Percentiles rank a stretch among this genome's conserved stretches.
These are phyloP conservation scores for Phialocephala sp. DNA, from an alignment of 2,329 filamentous ascomycete genomes.

Conservation along the genomic window DNA sequence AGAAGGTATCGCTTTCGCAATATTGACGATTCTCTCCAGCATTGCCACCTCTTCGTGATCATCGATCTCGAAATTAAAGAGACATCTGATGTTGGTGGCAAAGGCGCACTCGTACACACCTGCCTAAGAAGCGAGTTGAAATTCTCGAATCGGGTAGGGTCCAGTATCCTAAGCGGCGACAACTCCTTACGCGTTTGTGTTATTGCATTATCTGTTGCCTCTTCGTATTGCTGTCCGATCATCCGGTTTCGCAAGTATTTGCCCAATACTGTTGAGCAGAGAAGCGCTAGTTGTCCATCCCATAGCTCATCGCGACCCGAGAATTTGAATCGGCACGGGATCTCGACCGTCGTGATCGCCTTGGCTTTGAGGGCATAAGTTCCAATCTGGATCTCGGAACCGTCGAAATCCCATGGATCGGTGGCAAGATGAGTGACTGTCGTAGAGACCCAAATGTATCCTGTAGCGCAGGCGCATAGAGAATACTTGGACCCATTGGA, in stretches of 20 bases:
- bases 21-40: conserved; percentile 33
- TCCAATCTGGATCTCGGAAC: conserved; percentile 37
- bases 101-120: conserved; percentile 36
- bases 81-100: conserved; percentile 38
- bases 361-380: conserved; percentile 36
- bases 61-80: conserved; percentile 38
- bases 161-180: conserved; percentile 23
- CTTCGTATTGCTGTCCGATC: conserved; percentile 39
- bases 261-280: conserved; percentile 36
- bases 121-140: conserved; percentile 30
- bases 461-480: conserved; percentile 38
- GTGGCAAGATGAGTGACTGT: conserved; percentile 14
- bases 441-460: conserved; percentile 39
- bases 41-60: conserved; percentile 36
- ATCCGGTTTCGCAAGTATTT: conserved; percentile 38
- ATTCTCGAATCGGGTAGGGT: conserved; percentile 29
- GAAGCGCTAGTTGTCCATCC: conserved; percentile 30
- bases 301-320: conserved; percentile 8
- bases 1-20: conserved; percentile 31
- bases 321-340: conserved; percentile 33
- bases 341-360: conserved; percentile 36
- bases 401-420: conserved; percentile 22
- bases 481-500: conserved; percentile 35
- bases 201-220: conserved; percentile 36
- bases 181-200: conserved; percentile 30